phyloP scores from a whole-genome alignment of 2,329 filamentous ascomycete species.

The Cercospora sp. region DNA sequence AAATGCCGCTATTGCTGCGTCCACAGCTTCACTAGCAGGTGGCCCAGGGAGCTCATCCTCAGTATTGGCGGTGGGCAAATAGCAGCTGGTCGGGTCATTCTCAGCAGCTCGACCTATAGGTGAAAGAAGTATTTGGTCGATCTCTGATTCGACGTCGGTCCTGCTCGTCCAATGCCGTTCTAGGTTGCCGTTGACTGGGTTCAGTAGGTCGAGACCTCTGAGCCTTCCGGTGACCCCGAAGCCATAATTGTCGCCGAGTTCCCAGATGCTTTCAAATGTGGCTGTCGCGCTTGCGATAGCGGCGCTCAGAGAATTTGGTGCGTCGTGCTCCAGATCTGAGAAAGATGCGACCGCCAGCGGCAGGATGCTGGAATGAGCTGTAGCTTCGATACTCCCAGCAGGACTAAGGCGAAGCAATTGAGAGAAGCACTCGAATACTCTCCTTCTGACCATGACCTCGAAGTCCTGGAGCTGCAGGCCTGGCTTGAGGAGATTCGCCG shows the following conservation, averaged over 20 bases:
- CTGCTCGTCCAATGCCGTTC: slow-evolving; percentile 46
- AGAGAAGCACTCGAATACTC: slow-evolving; percentile 92
- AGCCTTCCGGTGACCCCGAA: slow-evolving; percentile 90
- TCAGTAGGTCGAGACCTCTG: slow-evolving; percentile 69
- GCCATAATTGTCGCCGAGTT: slow-evolving; percentile 88
- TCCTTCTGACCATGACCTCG: slow-evolving; percentile 86
- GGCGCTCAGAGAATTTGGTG: slow-evolving; percentile 78
- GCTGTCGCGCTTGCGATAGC: slow-evolving; percentile 89
- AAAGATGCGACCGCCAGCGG: slow-evolving; percentile 89
- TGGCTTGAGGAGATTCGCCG: slow-evolving; percentile 77
- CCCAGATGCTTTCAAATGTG: slow-evolving; percentile 92
- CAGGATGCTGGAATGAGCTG: slow-evolving; percentile 87
- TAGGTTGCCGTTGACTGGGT: slow-evolving; percentile 66
- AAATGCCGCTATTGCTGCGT: slow-evolving; percentile 90
- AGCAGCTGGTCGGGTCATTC: slow-evolving; percentile 82
- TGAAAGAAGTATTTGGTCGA: slow-evolving; percentile 55
- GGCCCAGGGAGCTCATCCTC: slow-evolving; percentile 61
- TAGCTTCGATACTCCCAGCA: slow-evolving; percentile 76
- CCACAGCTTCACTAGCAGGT: slow-evolving; percentile 88
- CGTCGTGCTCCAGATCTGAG: slow-evolving; percentile 87
- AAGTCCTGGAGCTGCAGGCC: slow-evolving; percentile 86
- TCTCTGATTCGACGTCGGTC: slow-evolving; percentile 62
- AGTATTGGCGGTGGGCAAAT: slow-evolving; percentile 50
- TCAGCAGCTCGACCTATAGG: slow-evolving; percentile 83
- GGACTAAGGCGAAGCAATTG: slow-evolving; percentile 88